Evolutionary conservation across 345 rosid genomes (phyloP), one percentile per base, ranked within the genome.

Genomic region (Populus simonii): DNA sequence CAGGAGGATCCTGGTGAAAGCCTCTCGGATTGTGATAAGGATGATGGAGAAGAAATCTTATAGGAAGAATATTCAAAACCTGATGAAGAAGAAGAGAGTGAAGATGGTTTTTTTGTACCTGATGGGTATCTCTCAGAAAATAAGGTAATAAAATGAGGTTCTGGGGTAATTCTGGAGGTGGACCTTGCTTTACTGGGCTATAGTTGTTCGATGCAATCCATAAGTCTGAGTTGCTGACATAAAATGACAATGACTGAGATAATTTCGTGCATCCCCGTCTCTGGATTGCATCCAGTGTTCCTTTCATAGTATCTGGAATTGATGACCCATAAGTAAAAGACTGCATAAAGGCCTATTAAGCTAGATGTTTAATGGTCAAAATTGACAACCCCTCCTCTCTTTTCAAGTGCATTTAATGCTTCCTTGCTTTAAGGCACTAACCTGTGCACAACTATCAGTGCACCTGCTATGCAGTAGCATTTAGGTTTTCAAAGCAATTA

Each of bases 1-100:
- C 82, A 95, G 99, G 99, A 95, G 86, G 93, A 95, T 83, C 93
- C 99, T 73, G 99, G 99, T 49, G 99, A 95, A 88, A 93, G 94
- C 86, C 91, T 95, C 74, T 95, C 99, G 57, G 98, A 95, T 82
- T 92, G 92, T 80, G 98, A 96, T 41, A 91, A 92, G 77, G 98
- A 92, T 79, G 90, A 86, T 13, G 97, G 87, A 71, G 94, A 91
- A 38, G 96, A 89, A 84, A 72, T 71, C 55, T 72, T 87, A 53
- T 92, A 86, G 73, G 92, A 91, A 72, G 93, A 85, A 61, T 85
- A 82, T 72, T 79, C 83, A 74, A 96, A 89, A 84, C 91, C 76
- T 78, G 93, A 89, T 75, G 94, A 92, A 45, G 93, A 89, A 77
- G 97, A 93, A 76, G 98, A 92, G 74, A 86, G 89, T 85, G 97